phyloP scores from a whole-genome alignment of 2,329 filamentous ascomycete genomes.

The Clonostachys solani region DNA sequence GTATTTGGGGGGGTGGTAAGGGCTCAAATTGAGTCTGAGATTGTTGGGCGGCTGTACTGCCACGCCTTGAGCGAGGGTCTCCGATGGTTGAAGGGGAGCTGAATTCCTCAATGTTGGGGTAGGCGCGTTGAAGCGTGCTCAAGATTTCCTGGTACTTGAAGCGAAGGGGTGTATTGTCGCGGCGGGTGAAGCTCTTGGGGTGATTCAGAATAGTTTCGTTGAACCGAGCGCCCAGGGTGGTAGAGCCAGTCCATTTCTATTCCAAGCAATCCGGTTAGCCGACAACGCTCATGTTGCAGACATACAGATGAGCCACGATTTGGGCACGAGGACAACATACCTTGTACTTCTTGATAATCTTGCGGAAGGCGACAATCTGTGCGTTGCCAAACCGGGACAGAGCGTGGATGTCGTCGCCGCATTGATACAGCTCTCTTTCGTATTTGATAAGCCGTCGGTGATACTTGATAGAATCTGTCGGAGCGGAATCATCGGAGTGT shows the following conservation, averaged over 20 bases:
- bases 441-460: conserved; percentile 50
- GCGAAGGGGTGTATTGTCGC: conserved; percentile 54
- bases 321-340: conserved; percentile 27
- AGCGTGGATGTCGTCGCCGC: conserved; percentile 67
- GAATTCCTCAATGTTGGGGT: conserved; percentile 29
- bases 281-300: neutral
- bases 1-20: conserved; percentile 12
- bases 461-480: conserved; percentile 31
- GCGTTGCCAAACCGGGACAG: conserved; percentile 69
- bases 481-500: conserved; percentile 23
- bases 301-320: neutral
- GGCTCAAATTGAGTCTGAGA: conserved; percentile 16
- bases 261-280: neutral
- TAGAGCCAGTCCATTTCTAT: conserved; percentile 78
- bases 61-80: conserved; percentile 1
- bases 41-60: conserved; percentile 1
- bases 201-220: conserved; percentile 60
- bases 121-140: conserved; percentile 37
- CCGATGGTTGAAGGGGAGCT: conserved; percentile 28
- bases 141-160: conserved; percentile 46
- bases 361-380: conserved; percentile 73
- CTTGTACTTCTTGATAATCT: conserved; percentile 82
- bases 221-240: conserved; percentile 60
- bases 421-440: conserved; percentile 47
- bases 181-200: conserved; percentile 67